phyloP scores from a whole-genome alignment of 1,284 basidiomycete genomes.

The Puccinia horiana region DNA sequence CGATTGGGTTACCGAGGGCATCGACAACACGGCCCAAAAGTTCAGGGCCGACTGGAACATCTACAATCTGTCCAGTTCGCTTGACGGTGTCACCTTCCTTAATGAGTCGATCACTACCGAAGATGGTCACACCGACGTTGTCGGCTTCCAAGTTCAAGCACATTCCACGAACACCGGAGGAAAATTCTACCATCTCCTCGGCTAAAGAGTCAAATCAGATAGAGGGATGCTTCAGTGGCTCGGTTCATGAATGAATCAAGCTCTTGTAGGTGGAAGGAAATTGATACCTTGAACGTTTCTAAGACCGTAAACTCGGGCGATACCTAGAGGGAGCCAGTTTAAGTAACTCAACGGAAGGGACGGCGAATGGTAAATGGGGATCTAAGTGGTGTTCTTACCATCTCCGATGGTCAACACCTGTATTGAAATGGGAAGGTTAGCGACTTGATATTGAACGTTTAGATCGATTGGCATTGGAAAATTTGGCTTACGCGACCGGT shows the following conservation, averaged over 20 bases:
- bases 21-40: constrained; percentile 98
- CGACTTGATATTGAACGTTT: not conserved
- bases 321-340: constrained; percentile 33
- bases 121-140: constrained; percentile 99
- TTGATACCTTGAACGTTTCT: constrained; percentile 78
- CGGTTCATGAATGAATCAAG: not conserved
- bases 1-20: constrained; percentile 98
- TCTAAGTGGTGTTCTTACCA: constrained; percentile 68
- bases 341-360: not conserved
- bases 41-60: constrained; percentile 93
- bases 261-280: not conserved
- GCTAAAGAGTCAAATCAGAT: constrained; percentile 62
- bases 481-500: constrained; percentile 94
- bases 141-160: constrained; percentile 99
- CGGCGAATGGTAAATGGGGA: constrained; percentile 56
- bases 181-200: constrained; percentile 99
- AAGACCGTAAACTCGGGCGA: constrained; percentile 76
- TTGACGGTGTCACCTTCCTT: constrained; percentile 99
- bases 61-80: constrained; percentile 99
- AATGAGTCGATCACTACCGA: constrained; percentile 99
- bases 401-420: constrained; percentile 83
- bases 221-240: constrained; percentile 54
- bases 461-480: not conserved
- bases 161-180: constrained; percentile 88
- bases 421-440: constrained; percentile 50